Evolutionary conservation across 768 basidiomycete species (phyloP), one percentile per base, ranked within the genome.

Genomic region (Suillus brevipes): DNA sequence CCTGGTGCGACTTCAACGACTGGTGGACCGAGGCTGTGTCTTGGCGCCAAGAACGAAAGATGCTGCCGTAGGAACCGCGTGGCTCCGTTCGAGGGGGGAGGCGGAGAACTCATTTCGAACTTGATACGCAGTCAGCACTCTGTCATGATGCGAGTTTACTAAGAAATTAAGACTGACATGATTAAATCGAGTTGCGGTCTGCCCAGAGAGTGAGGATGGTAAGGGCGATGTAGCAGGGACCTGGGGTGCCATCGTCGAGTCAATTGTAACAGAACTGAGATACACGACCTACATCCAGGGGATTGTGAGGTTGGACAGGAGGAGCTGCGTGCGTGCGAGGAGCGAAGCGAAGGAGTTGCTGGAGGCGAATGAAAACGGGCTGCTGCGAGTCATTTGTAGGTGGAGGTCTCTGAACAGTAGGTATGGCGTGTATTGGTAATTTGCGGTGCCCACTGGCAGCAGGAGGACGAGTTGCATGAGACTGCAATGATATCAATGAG

Each of bases 321-420:
- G 18, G 43, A 3, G 20, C 18, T 43, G 43, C 20, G 4, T 20
- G 20, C 20, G 3, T 20, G 18, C 7, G 43, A 45, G 45, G 4
- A 45, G 45, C 10, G 20, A 45, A n/a, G n/a, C 2, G 45, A 45
- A n/a, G 45, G 1, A 45, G 7, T 45, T 45, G 20, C 2, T 20
- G 3, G 45, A 45, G 4, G 10, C 20, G 45, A 45, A 45, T 20
- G 20, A n/a, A 12, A n/a, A 9, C n/a, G n/a, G 45, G n/a, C n/a
- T n/a, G 45, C 4, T n/a, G 45, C 0, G 45, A 3, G 0, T 45
- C n/a, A 4, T 0, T 10, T 45, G 45, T 5, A n/a, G 45, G 45
- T 4, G 9, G n/a, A 45, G 4, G 45, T n/a, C 20, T n/a, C 1
- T 9, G 45, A 0, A 0, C 4, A 0, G 9, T 20, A n/a, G 45